These are phyloP conservation scores for Naganishia antarctica DNA, from an alignment of 768 basidiomycete species.

Conservation along the genomic window DNA sequence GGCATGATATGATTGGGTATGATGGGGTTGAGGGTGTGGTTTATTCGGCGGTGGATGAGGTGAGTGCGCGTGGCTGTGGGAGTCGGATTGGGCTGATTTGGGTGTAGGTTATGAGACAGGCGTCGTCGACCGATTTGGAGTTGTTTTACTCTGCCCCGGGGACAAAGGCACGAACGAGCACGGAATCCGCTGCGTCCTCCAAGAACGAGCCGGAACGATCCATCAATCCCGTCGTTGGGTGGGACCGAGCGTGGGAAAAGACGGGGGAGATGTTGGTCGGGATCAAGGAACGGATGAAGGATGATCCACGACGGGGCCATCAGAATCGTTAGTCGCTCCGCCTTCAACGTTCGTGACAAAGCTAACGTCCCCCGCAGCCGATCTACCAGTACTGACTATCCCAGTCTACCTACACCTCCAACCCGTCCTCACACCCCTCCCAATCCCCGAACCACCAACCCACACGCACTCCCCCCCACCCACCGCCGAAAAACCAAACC, in stretches of 20 bases:
- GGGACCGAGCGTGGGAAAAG: slow-evolving; percentile 75
- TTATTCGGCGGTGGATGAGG: slow-evolving; percentile 76
- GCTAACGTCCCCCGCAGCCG: slow-evolving; percentile 30
- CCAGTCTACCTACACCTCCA: slow-evolving; percentile 91
- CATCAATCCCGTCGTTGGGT: slow-evolving; percentile 75
- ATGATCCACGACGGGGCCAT: slow-evolving; percentile 38
- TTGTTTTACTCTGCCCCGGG: slow-evolving; percentile 82
- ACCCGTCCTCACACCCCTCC: slow-evolving; percentile 63
- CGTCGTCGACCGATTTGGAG: slow-evolving; percentile 62
- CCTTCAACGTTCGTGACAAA: slow-evolving; percentile 58
- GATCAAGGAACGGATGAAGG: slow-evolving; percentile 36
- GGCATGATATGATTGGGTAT: slow-evolving; percentile 94
- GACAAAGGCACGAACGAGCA: slow-evolving; percentile 55
- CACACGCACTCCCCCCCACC: slow-evolving; percentile 24
- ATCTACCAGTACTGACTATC: slow-evolving; percentile 62
- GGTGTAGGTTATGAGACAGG: slow-evolving; percentile 80
- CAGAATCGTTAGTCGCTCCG: slow-evolving; percentile 29
- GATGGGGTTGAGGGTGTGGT: slow-evolving; percentile 92
- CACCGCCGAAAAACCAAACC: slow-evolving; percentile 38
- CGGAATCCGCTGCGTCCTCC: slow-evolving; percentile 5
- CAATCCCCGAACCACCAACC: slow-evolving; percentile 49
- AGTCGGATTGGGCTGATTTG: not conserved
- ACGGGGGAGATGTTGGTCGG: slow-evolving; percentile 60
- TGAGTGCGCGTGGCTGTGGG: slow-evolving; percentile 42
- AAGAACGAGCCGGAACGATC: slow-evolving; percentile 67